Percentiles rank a stretch among this genome's conserved stretches.
These are phyloP conservation scores for Austroboletus festivus DNA, from an alignment of 768 basidiomycete genomes.

Conservation along the genomic window DNA sequence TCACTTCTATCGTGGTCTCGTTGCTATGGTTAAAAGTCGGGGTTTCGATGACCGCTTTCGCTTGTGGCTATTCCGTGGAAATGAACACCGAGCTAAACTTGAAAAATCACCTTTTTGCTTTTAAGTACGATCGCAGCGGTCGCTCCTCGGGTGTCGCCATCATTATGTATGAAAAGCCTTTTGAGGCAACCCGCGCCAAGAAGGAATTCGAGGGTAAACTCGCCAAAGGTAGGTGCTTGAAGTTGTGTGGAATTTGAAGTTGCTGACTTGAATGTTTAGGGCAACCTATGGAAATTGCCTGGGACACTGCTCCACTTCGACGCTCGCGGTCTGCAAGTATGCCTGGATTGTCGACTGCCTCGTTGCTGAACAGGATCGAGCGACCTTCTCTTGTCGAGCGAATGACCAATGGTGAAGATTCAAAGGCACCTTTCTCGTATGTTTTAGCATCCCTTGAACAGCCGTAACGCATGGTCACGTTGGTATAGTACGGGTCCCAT, in stretches of 20 bases:
- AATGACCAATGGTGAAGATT: constrained; percentile 46
- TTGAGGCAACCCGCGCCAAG: constrained; percentile 80
- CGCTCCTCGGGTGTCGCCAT: constrained; percentile 83
- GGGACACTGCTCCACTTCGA: constrained; percentile 48
- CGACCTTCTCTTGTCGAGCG: constrained; percentile 70
- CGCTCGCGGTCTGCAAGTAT: constrained; percentile 46
- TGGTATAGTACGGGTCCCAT: constrained; percentile 39
- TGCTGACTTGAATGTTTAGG: constrained; percentile 41
- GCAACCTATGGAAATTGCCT: constrained; percentile 73
- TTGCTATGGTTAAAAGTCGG: constrained; percentile 26
- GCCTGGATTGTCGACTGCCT: constrained; percentile 43
- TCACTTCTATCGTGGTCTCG: constrained; percentile 32
- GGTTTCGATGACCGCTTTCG: constrained; percentile 42
- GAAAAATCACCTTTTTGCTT: constrained; percentile 45
- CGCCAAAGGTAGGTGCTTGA: constrained; percentile 64
- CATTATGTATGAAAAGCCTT: constrained; percentile 72
- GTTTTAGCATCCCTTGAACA: not conserved
- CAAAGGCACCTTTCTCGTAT: constrained; percentile 13
- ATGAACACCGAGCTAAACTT: constrained; percentile 54
- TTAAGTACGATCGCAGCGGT: constrained; percentile 93
- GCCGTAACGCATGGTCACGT: not conserved
- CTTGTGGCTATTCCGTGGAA: constrained; percentile 34
- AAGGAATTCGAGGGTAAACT: constrained; percentile 82
- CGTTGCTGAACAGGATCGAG: constrained; percentile 72
- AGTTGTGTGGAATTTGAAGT: not conserved